Evolutionary conservation across 2,329 filamentous ascomycete genomes (phyloP).

Genomic region (Pyricularia grisea): DNA sequence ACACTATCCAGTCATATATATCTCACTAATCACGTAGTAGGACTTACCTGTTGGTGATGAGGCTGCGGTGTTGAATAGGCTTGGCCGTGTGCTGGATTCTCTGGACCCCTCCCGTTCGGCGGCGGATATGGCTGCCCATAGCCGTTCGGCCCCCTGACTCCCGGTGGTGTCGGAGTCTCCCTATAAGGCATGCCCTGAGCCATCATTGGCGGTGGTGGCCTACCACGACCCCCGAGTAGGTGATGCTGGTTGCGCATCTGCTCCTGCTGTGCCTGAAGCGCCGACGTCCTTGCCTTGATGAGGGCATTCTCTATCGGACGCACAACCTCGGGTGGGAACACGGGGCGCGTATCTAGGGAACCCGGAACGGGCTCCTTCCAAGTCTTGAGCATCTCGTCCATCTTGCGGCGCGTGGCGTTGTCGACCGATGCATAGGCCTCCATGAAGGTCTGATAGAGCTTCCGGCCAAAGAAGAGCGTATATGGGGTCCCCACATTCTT

Average conservation of each 20-base stretch:
- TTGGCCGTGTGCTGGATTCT: conserved; percentile 13
- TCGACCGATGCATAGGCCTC: conserved; percentile 90
- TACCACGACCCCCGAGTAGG: conserved; percentile 29
- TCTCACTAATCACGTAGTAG: too few relatives aligned
- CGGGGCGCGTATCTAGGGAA: conserved; percentile 83
- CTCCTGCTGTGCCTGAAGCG: conserved; percentile 49
- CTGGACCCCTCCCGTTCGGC: conserved; percentile 21
- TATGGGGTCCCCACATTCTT: conserved; percentile 99
- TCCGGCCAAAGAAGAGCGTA: conserved; percentile 86
- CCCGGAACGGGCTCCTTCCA: conserved; percentile 97
- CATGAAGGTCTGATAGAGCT: conserved; percentile 93
- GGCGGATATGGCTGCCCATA: conserved; percentile 21
- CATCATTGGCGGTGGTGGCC: conserved; percentile 7
- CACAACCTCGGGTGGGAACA: conserved; percentile 81
- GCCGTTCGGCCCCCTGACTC: conserved; percentile 8
- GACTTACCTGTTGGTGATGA: neutral
- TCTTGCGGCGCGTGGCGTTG: conserved; percentile 69
- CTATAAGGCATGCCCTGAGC: conserved; percentile 39
- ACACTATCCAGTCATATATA: too few relatives aligned
- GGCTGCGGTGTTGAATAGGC: conserved; percentile 14
- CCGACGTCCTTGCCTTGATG: conserved; percentile 64
- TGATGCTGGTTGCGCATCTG: conserved; percentile 47
- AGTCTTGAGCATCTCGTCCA: conserved; percentile 95
- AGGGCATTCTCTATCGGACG: conserved; percentile 89
- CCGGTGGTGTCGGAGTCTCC: conserved; percentile 67